Evolutionary conservation across 2,329 filamentous ascomycete genomes (phyloP), one percentile per base, ranked within the genome.

Genomic region (Paecilomyces sp.): DNA sequence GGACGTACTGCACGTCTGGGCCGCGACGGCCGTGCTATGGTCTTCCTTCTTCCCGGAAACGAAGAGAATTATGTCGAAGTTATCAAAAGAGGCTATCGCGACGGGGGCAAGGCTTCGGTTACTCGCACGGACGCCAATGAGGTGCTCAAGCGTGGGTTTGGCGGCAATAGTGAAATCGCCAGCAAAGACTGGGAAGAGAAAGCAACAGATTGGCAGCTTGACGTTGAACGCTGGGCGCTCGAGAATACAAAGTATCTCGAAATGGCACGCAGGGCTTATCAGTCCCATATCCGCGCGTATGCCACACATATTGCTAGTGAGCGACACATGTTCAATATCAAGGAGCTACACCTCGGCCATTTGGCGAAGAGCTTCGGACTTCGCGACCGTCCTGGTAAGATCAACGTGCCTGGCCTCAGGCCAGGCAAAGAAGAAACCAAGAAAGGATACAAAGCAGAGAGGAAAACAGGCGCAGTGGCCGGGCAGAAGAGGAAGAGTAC

Each of bases 1-100:
- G 94, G 94, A 58, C 89, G 94, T 73, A 99, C 94, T 11, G 94
- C 94, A 3, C 90, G 94, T 80, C 91, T 95, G 0, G 94, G 94
- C 15, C 88, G 90, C 5, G 85, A 93, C 11, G 94, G 94, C 30
- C 88, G 92, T 59, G 92, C 94, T 0, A 83, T 90, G 11, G 86
- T 97, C 25, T 97, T 97, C 80, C 84, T 99, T 13, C 86, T 92
- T 60, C 94, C 94, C 0, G 94, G 94, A 15, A 86, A 86, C 59
- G 94, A 99, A 74, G 94, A 99, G 76, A 90, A 89, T 58, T 99
- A 99, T 72, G 87, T 96, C 47, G 82, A 87, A 2, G 80, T 93
- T 1, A 80, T 96, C 30, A 84, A 92, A 72, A 86, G 88, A 68
- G 86, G 89, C 47, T 84, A 91, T 64, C 80, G 83, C 28, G 83